Evolutionary conservation across 2,329 filamentous ascomycete species (phyloP).

Genomic region (Xylaria multiplex): DNA sequence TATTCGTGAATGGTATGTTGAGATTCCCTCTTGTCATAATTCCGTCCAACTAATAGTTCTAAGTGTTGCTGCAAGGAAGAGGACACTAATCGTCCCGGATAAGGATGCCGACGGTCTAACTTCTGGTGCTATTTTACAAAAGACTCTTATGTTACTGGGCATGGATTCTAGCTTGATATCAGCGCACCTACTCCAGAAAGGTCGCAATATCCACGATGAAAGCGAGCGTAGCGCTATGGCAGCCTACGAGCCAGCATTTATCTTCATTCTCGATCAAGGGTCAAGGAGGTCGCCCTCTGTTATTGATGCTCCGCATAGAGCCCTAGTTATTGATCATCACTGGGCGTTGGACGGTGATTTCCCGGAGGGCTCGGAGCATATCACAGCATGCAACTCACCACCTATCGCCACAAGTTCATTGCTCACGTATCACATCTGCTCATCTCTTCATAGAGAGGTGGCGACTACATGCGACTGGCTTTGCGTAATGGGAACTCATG

Average conservation of each 20-base stretch:
- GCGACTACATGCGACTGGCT: conserved; percentile 65
- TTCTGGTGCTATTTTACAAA: conserved; percentile 70
- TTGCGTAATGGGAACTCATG: conserved; percentile 72
- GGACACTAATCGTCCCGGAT: conserved; percentile 71
- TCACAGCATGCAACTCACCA: conserved; percentile 71
- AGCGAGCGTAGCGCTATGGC: conserved; percentile 63
- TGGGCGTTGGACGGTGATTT: conserved; percentile 65
- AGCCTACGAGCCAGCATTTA: conserved; percentile 60
- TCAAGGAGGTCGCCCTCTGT: conserved; percentile 65
- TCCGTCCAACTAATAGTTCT: conserved; percentile 4
- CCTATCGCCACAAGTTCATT: conserved; percentile 73
- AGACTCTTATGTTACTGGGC: conserved; percentile 68
- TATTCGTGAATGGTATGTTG: conserved; percentile 65
- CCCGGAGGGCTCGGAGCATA: conserved; percentile 62
- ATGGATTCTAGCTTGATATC: conserved; percentile 63
- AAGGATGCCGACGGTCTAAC: conserved; percentile 75
- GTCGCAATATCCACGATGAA: conserved; percentile 66
- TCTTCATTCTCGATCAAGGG: conserved; percentile 74
- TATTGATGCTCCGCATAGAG: conserved; percentile 59
- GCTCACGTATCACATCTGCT: conserved; percentile 72
- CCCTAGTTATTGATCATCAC: conserved; percentile 74
- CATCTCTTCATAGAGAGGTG: conserved; percentile 63
- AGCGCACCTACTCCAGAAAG: conserved; percentile 69
- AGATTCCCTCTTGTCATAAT: neutral
- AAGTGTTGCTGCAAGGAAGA: conserved; percentile 62